A percentile compares a stretch with the other conserved stretches of the same genome.
phyloP scores from a whole-genome alignment of 2,329 filamentous ascomycete genomes.

The Diaporthe capsici region DNA sequence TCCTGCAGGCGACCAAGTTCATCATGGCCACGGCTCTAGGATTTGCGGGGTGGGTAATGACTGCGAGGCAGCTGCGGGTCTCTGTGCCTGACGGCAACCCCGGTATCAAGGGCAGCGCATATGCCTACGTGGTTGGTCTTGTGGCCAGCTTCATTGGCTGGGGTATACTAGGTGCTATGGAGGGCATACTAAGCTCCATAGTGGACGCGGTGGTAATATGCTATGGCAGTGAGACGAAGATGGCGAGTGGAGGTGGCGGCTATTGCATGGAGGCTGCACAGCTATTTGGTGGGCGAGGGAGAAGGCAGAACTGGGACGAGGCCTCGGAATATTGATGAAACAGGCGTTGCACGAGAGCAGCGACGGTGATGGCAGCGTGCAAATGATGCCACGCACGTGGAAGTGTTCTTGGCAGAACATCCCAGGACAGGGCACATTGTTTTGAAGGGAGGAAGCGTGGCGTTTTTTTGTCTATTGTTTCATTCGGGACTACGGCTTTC shows the following conservation, averaged over 20 bases:
- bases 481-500: neutral
- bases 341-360: neutral
- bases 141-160: conserved; percentile 96
- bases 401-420: neutral
- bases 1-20: conserved; percentile 90
- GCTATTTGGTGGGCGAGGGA: conserved; percentile 78
- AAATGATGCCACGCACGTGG: neutral
- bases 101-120: conserved; percentile 82
- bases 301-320: conserved; percentile 36
- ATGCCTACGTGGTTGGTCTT: conserved; percentile 93
- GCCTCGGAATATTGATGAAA: conserved; percentile 36
- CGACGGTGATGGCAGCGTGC: neutral
- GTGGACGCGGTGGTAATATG: conserved; percentile 92
- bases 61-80: conserved; percentile 82
- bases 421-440: neutral
- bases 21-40: conserved; percentile 92
- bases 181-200: conserved; percentile 88
- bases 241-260: conserved; percentile 75
- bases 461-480: conserved; percentile 33
- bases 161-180: conserved; percentile 91
- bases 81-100: conserved; percentile 62
- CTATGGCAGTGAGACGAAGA: conserved; percentile 89
- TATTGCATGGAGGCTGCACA: conserved; percentile 95
- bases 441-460: conserved; percentile 39
- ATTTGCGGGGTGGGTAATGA: conserved; percentile 97